phyloP scores from a whole-genome alignment of 345 rosid species.

The Ceriops tagal region DNA sequence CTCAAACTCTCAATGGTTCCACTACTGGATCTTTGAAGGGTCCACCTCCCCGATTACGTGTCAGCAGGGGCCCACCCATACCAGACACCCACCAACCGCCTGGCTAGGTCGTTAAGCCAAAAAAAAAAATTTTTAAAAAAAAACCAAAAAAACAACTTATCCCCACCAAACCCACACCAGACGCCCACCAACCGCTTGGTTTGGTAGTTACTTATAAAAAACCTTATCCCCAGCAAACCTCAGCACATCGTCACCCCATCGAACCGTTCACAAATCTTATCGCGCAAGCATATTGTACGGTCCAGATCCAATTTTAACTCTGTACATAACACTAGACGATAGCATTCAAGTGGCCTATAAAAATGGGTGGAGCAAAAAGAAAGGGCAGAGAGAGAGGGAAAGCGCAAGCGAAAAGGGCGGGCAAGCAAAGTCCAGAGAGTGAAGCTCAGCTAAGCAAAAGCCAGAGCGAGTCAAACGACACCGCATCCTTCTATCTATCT shows the following conservation, averaged over 20 bases:
- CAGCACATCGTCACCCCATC: not conserved
- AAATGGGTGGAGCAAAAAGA: not conserved
- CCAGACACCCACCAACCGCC: not conserved
- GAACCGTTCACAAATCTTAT: not conserved
- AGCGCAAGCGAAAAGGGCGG: slow-evolving; percentile 1
- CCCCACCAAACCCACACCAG: not conserved
- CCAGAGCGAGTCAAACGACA: slow-evolving; percentile 14
- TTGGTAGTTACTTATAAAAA: not conserved
- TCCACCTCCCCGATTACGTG: not conserved
- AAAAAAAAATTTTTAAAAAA: not conserved
- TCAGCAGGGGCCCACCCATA: slow-evolving; percentile 1
- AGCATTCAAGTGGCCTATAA: not conserved
- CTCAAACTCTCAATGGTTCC: not conserved
- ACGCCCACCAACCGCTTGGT: not conserved
- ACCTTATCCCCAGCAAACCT: not conserved
- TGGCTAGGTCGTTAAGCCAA: not conserved
- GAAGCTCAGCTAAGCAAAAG: not conserved
- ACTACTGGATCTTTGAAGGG: not conserved
- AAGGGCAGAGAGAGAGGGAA: not conserved
- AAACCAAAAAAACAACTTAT: not conserved
- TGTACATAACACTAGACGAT: not conserved
- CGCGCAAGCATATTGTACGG: not conserved
- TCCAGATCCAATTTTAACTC: not conserved
- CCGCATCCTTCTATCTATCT: not conserved
- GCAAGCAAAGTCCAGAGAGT: not conserved